These are phyloP conservation scores for Syzygium aromaticum DNA, from an alignment of 345 rosid genomes.

Conservation along the genomic window DNA sequence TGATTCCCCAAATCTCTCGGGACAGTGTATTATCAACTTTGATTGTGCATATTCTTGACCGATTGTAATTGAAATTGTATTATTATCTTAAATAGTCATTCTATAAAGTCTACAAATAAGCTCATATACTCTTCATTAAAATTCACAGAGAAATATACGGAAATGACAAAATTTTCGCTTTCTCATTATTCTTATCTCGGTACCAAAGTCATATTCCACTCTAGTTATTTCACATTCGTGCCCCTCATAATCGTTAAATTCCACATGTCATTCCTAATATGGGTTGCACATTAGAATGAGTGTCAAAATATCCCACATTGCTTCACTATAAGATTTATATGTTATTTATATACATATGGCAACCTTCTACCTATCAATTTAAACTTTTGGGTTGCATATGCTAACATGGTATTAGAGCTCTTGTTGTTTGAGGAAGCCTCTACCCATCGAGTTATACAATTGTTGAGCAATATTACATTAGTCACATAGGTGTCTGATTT, in stretches of 20 bases:
- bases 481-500: too few relatives aligned
- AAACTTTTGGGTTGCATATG: fast-evolving
- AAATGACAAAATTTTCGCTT: background rate
- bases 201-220: background rate
- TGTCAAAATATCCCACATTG: background rate
- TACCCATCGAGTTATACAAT: background rate
- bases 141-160: background rate
- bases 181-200: background rate
- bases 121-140: background rate
- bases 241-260: background rate
- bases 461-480: too few relatives aligned
- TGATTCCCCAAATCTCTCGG: too few relatives aligned
- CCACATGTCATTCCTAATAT: background rate
- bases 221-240: background rate
- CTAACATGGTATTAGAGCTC: background rate
- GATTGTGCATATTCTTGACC: too few relatives aligned
- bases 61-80: too few relatives aligned
- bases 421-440: background rate
- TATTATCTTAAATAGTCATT: background rate
- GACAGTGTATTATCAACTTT: too few relatives aligned
- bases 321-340: background rate
- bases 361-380: fast-evolving
- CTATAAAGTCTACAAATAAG: background rate
- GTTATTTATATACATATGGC: background rate
- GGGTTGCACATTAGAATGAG: background rate